Evolutionary conservation across 495 filamentous ascomycete species (phyloP), one percentile per base, ranked within the genome.

Genomic region (Parathielavia appendiculata): DNA sequence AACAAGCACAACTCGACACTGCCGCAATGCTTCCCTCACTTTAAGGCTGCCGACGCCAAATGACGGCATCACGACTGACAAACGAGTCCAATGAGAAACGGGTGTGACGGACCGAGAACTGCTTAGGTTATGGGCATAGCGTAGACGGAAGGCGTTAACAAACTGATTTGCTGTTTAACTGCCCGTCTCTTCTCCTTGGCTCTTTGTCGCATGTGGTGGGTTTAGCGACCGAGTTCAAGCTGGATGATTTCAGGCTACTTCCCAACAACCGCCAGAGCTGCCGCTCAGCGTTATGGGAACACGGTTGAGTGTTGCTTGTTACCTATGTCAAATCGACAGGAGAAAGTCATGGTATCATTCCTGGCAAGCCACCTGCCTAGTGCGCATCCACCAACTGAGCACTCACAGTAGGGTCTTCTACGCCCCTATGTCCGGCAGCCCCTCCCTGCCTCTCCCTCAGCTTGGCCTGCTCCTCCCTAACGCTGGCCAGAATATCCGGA

Each of bases 401-500:
- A 12, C 56, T 38, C 46, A 35, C 51, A 50, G 36, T 51, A 36
- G 59, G 48, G 46, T 48, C 47, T 36, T 26, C 52, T 50, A 49
- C 58, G 22, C 60, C 52, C 30, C 53, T 55, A 60, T 64, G 32
- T 57, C 63, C 57, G 61, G 66, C 51, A 62, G 55, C 52, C 59
- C 57, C 65, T 45, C 63, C 54, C 55, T 67, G 59, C 57, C 64
- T 58, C 65, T 17, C 17, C 60, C 59, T 30, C 26, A 30, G 62
- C 50, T 51, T 58, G 39, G 67, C 69, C 68, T 81, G 75, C 66
- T 77, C 70, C 65, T 73, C 78, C 46, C 76, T 69, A 22, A 81
- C 68, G 47, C 70, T 71, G 48, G 53, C 58, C 60, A 89, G 73
- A 23, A 92, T 76, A 26, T 91, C 85, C 0, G 87, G 87, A 69